Evolutionary conservation across 164 flowering plant genomes (phyloP), one percentile per base, ranked within the genome.

Genomic region (Macadamia tetraphylla): DNA sequence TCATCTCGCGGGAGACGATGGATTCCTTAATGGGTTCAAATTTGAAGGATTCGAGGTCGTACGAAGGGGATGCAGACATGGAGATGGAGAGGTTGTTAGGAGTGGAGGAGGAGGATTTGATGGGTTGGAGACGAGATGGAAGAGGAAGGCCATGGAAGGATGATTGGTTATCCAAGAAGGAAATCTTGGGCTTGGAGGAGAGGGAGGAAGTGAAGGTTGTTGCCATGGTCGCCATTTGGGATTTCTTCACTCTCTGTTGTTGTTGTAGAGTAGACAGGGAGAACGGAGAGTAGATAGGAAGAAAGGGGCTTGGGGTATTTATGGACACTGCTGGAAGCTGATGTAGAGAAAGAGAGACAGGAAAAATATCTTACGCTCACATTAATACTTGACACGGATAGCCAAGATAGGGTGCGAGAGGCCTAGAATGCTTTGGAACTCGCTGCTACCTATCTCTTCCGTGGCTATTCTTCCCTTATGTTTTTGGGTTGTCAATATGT

Each of bases 1-100:
- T 92, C 98, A 92, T 90, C 72, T 92, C 98, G 0, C 98, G 85
- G 0, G 98, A 77, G 17, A 92, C 98, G 73, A 88, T 83, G 46
- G 96, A 92, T 72, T 90, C 98, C 70, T 79, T 86, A 79, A 92
- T 90, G 61, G 96, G 93, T 0, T 76, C 77, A 73, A 92, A 92
- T 23, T 57, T 74, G 79, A 87, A 85, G 55, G 76, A 61, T 29
- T 65, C 49, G 7, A 92, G 84, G 62, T 88, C 85, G 75, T 90
- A 88, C 3, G 80, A 71, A 1, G 82, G 35, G 1, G 73, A 40
- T 9, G 80, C 11, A 11, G 84, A 75, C 70, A 82, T 66, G 72
- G 82, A 70, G 65, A 74, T 62, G 57, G 72, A 43, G 58, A 57
- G 30, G 57, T 18, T 63, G 6, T 18, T 57, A 7, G 51, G 51